Conservation (phyloP, 169 alveolate species). For the Fabrea salina region DNA sequence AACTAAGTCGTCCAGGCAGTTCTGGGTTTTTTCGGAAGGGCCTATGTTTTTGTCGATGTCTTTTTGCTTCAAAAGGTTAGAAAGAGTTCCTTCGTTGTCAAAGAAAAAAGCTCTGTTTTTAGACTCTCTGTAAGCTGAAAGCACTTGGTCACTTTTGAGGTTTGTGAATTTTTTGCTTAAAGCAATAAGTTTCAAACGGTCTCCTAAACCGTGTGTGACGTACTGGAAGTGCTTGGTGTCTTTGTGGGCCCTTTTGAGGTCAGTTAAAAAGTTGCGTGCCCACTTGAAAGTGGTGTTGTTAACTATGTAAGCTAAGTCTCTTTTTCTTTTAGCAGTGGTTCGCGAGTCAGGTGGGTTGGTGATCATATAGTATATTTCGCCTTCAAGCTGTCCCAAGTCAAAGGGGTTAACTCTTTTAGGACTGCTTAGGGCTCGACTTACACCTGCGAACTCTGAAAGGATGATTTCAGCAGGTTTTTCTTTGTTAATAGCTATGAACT, state of each 20-base stretch:
- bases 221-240: conserved; percentile 14
- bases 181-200: conserved; percentile 12
- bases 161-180: background rate
- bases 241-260: conserved; percentile 16
- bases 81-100: conserved; percentile 32
- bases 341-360: background rate
- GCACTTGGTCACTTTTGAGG: background rate
- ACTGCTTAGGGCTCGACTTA: conserved; percentile 16
- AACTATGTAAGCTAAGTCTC: conserved; percentile 4
- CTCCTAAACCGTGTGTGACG: conserved; percentile 17
- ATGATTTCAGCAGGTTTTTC: background rate
- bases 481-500: background rate
- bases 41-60: background rate
- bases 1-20: background rate
- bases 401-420: conserved; percentile 23
- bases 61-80: background rate
- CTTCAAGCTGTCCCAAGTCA: background rate
- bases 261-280: background rate
- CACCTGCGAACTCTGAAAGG: conserved; percentile 32
- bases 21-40: background rate
- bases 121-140: background rate
- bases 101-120: background rate
- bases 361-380: background rate
- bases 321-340: background rate
- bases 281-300: background rate